These are phyloP conservation scores for Luvunga scandens DNA, from an alignment of 345 rosid species.

Conservation along the genomic window DNA sequence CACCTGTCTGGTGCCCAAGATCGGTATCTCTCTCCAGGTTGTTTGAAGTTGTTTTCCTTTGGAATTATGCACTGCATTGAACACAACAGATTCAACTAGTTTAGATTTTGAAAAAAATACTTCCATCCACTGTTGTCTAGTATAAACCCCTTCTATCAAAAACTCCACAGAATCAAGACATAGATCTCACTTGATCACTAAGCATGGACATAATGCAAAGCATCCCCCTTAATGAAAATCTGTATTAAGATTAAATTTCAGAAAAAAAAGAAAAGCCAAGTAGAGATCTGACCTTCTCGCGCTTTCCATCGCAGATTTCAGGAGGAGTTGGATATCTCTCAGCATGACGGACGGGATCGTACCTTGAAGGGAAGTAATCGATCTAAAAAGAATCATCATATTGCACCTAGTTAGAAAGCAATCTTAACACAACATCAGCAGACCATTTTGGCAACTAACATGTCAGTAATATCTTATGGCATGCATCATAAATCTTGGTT, in stretches of 20 bases:
- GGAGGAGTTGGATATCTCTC: conserved; percentile 59
- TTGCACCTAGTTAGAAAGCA: conserved; percentile 6
- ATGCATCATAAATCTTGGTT: neutral
- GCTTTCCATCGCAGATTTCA: conserved; percentile 56
- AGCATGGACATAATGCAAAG: neutral
- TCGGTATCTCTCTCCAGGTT: conserved; percentile 89
- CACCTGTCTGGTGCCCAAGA: conserved; percentile 89
- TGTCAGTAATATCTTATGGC: neutral
- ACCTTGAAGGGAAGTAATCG: conserved; percentile 92
- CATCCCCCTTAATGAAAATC: neutral
- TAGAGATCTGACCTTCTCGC: conserved; percentile 63
- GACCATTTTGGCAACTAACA: neutral
- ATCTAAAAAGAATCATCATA: conserved; percentile 45
- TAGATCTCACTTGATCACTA: neutral
- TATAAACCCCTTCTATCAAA: neutral
- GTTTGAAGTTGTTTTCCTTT: conserved; percentile 93
- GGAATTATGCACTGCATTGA: conserved; percentile 62
- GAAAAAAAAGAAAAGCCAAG: neutral
- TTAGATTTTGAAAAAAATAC: neutral
- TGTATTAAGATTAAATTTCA: neutral
- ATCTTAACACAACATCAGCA: neutral
- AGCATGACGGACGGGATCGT: conserved; percentile 75
- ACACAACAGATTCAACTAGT: neutral
- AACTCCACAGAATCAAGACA: neutral
- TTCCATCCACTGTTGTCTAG: neutral